Percentiles rank a stretch among this genome's conserved stretches.
These are phyloP conservation scores for Narthecium ossifragum DNA, from an alignment of 106 monocot genomes.

Conservation along the genomic window DNA sequence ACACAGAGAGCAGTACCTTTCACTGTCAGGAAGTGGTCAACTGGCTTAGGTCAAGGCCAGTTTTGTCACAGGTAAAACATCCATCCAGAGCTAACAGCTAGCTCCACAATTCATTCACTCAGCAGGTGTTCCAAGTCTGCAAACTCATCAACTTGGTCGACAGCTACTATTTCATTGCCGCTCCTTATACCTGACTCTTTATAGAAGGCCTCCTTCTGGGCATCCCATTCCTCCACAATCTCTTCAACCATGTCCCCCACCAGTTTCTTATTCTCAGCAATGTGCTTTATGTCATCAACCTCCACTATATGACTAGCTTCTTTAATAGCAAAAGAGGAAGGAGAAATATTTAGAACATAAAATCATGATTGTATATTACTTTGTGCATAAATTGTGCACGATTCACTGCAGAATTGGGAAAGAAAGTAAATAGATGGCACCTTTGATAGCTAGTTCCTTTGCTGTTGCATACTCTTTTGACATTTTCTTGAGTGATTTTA, in stretches of 20 bases:
- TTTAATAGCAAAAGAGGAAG: constrained; percentile 14
- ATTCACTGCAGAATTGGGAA: neutral
- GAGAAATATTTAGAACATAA: neutral
- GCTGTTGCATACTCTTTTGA: constrained; percentile 58
- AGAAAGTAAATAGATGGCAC: constrained; percentile 13
- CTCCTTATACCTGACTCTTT: constrained; percentile 41
- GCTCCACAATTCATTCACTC: constrained; percentile 31
- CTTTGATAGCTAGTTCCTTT: constrained; percentile 49
- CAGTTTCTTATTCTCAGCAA: constrained; percentile 25
- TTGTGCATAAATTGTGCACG: no score
- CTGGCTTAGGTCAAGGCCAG: no score
- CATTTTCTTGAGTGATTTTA: constrained; percentile 51
- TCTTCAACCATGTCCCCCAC: constrained; percentile 32
- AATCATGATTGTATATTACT: no score
- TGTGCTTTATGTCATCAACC: constrained; percentile 54
- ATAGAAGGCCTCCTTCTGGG: constrained; percentile 54
- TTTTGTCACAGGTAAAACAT: no score
- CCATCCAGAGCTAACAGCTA: no score
- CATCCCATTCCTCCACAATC: constrained; percentile 53
- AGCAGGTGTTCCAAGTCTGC: constrained; percentile 41
- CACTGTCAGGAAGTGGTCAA: no score
- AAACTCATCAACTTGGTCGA: constrained; percentile 42
- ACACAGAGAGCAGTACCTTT: no score
- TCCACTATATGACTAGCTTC: constrained; percentile 31
- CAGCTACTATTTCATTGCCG: constrained; percentile 17